Percentiles rank a stretch among this genome's conserved stretches.
phyloP scores from a whole-genome alignment of 345 rosid species.

The Lenwebbia sp. region DNA sequence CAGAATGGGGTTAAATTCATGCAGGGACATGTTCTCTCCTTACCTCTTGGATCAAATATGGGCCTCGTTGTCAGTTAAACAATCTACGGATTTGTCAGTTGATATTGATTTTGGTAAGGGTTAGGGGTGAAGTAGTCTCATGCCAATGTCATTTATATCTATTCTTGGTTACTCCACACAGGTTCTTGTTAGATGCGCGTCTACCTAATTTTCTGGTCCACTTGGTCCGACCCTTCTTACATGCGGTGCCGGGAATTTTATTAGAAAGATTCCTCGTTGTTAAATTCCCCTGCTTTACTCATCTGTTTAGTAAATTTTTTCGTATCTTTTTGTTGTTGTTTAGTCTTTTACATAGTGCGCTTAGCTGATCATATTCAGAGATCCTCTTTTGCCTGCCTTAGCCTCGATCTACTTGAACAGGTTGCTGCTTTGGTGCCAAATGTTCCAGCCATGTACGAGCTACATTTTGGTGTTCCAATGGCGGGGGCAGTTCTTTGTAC shows the following conservation, averaged over 20 bases:
- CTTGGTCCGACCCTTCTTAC: background rate
- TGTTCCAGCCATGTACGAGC: slow-evolving; percentile 51
- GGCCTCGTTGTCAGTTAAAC: background rate
- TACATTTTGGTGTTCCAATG: slow-evolving; percentile 65
- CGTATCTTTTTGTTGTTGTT: background rate
- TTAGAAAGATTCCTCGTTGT: background rate
- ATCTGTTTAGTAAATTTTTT: background rate
- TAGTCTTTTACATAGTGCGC: background rate
- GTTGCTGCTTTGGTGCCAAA: slow-evolving; percentile 53
- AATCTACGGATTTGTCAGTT: background rate
- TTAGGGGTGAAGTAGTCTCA: background rate
- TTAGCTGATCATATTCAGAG: background rate
- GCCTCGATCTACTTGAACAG: slow-evolving; percentile 15
- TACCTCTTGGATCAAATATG: background rate
- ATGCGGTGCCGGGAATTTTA: background rate
- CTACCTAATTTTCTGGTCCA: background rate
- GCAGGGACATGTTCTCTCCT: background rate
- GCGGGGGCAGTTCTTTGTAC: slow-evolving; percentile 55
- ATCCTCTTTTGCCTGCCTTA: background rate
- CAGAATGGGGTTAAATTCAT: background rate
- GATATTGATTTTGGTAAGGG: background rate
- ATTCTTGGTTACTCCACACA: background rate
- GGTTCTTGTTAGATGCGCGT: background rate
- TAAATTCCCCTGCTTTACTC: background rate
- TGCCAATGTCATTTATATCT: background rate